Evolutionary conservation across 768 basidiomycete genomes (phyloP), one percentile per base, ranked within the genome.

Genomic region (Suillus clintonianus): DNA sequence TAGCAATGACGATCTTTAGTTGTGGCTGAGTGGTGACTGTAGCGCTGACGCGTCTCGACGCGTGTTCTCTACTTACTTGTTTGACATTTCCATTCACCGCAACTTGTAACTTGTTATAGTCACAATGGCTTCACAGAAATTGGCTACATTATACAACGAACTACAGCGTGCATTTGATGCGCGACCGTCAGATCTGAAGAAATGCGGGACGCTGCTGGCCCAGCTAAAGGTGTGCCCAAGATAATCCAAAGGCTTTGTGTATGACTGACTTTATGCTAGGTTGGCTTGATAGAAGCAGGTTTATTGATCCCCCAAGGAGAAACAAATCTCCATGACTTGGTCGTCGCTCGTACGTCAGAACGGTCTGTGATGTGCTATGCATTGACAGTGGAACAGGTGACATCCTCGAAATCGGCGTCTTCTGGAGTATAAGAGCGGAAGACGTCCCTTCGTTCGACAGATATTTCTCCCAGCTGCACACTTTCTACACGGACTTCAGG

Each of bases 381-480:
- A 42, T 39, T 48, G 22, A n/a, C 32, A 57, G 5, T 27, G 11
- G 30, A 11, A 39, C 76, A 96, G 95, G 97, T 65, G 94, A 95
- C 65, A 92, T 97, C 63, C 89, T 99, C 63, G 97, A 98, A 81
- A 89, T 98, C 69, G 97, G 95, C 60, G 94, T 95, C 19, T 89
- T 96, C 81, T 92, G 92, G 83, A 95, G 96, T 66, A 91, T 99
- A 75, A 86, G 94, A 43, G 85, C 89, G 67, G 87, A 86, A 72
- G 94, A 97, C 74, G 86, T 96, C 24, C 91, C 95, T 60, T 91
- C 94, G 0, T 99, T 99, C 74, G 94, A 97, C 77, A 87, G 96
- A 67, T 99, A 97, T 76, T 94, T 96, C 74, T 89, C 93, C 17
- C 94, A 97, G 77, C 83, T 97, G 5, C 89, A 92, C 69, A 88